phyloP scores from a whole-genome alignment of 306 rosid genomes.

The Prunus fruticosa region DNA sequence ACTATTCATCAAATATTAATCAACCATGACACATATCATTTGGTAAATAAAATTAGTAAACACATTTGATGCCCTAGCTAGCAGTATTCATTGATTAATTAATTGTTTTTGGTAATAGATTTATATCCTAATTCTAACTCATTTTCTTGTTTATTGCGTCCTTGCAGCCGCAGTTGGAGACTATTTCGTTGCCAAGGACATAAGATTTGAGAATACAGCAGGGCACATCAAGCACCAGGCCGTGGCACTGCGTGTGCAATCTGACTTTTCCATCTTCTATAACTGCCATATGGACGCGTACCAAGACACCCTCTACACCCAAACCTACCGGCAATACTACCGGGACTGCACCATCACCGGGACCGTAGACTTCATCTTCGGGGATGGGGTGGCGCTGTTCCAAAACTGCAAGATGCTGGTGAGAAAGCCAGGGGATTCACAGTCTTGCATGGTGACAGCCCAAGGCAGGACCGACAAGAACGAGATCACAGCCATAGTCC shows the following conservation, averaged over 20 bases:
- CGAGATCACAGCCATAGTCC: slow-evolving; percentile 16
- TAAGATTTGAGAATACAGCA: slow-evolving; percentile 41
- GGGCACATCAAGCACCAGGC: slow-evolving; percentile 50
- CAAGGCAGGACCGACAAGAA: slow-evolving; percentile 24
- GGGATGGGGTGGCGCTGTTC: slow-evolving; percentile 39
- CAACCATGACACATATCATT: too few relatives aligned
- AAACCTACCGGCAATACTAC: slow-evolving; percentile 51
- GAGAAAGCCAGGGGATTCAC: not conserved
- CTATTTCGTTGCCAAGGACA: slow-evolving; percentile 15
- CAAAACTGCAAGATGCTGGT: slow-evolving; percentile 31
- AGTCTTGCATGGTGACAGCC: slow-evolving; percentile 19
- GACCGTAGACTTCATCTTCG: slow-evolving; percentile 56
- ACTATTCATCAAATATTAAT: too few relatives aligned
- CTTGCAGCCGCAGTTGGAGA: slow-evolving; percentile 18
- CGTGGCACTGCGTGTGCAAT: slow-evolving; percentile 51
- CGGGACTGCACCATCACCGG: slow-evolving; percentile 47
- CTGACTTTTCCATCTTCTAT: slow-evolving; percentile 47
- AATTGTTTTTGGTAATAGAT: too few relatives aligned
- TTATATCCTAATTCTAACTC: not conserved
- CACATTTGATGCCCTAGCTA: too few relatives aligned
- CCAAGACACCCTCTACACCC: slow-evolving; percentile 56
- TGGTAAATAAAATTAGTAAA: too few relatives aligned
- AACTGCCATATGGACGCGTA: slow-evolving; percentile 47
- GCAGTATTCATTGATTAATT: too few relatives aligned
- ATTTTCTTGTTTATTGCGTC: not conserved